Conservation (phyloP, 179 eudicot species). For the Pouteria campechiana region DNA sequence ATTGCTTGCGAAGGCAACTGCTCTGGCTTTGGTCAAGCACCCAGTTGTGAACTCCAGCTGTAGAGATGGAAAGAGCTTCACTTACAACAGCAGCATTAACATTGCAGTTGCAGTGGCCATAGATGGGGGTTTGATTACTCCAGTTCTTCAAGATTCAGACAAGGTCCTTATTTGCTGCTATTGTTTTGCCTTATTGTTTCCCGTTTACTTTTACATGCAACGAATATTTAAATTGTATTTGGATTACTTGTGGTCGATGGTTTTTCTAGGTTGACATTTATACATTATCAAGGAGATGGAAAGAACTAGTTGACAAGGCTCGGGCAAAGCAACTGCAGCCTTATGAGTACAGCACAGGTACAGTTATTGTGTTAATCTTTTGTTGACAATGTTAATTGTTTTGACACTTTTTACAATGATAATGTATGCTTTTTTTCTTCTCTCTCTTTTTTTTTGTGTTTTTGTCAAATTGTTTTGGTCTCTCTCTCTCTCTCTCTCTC, state of each 20-base stretch:
- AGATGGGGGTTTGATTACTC: constrained; percentile 87
- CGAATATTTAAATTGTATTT: not conserved
- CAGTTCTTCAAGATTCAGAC: constrained; percentile 93
- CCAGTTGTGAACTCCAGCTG: constrained; percentile 93
- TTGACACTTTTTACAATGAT: too few relatives aligned
- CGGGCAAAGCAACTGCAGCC: constrained; percentile 88
- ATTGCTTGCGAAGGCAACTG: constrained; percentile 87
- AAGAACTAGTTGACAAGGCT: constrained; percentile 97
- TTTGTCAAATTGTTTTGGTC: too few relatives aligned
- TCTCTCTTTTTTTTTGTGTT: too few relatives aligned
- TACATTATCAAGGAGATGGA: constrained; percentile 87
- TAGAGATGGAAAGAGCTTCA: constrained; percentile 93
- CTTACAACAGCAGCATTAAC: constrained; percentile 74
- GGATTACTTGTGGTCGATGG: not conserved
- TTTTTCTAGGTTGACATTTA: constrained; percentile 61
- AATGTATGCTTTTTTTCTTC: too few relatives aligned
- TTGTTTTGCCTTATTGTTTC: not conserved
- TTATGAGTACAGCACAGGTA: constrained; percentile 82
- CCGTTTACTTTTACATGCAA: not conserved
- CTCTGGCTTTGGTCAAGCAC: constrained; percentile 74
- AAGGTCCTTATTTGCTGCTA: constrained; percentile 33
- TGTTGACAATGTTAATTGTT: too few relatives aligned
- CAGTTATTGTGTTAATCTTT: constrained; percentile 3
- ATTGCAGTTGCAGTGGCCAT: constrained; percentile 94
- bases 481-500: too few relatives aligned